phyloP scores from a whole-genome alignment of 495 filamentous ascomycete species.

The Podospora comata region DNA sequence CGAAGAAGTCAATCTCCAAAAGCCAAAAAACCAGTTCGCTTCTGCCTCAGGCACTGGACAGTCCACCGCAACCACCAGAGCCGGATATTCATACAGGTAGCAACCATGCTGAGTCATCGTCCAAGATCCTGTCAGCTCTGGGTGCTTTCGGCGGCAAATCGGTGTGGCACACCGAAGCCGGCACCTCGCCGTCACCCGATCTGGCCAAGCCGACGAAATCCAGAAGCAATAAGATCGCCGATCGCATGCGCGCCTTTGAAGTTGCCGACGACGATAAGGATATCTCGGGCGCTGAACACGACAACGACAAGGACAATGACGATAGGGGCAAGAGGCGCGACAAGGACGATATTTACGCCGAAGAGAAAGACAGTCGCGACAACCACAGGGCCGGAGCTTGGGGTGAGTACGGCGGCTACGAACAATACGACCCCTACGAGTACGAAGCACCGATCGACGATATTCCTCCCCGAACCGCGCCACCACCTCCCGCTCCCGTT shows the following conservation, averaged over 20 bases:
- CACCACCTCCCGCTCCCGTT: conserved; percentile 20
- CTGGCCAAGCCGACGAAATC: conserved; percentile 35
- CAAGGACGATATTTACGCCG: background rate
- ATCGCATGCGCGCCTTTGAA: conserved; percentile 53
- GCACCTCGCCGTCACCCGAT: conserved; percentile 34
- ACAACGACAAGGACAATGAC: conserved; percentile 1
- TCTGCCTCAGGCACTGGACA: conserved; percentile 14
- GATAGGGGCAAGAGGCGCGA: conserved; percentile 31
- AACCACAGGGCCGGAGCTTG: conserved; percentile 24
- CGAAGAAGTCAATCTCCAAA: conserved; percentile 35
- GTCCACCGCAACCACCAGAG: conserved; percentile 17
- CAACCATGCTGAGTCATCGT: conserved; percentile 40
- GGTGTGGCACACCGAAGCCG: conserved; percentile 31
- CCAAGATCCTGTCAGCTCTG: conserved; percentile 38
- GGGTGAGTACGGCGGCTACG: background rate
- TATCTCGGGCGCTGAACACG: conserved; percentile 7
- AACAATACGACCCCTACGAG: background rate
- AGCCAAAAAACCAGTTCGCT: conserved; percentile 28
- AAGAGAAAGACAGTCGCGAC: background rate
- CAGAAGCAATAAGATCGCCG: conserved; percentile 48
- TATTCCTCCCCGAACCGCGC: conserved; percentile 22
- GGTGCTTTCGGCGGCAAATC: conserved; percentile 25
- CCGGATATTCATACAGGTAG: conserved; percentile 28
- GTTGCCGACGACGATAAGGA: conserved; percentile 42
- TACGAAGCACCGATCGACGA: conserved; percentile 6